Conservation (phyloP, 163 green algal species). For the Picocystis sp. region DNA sequence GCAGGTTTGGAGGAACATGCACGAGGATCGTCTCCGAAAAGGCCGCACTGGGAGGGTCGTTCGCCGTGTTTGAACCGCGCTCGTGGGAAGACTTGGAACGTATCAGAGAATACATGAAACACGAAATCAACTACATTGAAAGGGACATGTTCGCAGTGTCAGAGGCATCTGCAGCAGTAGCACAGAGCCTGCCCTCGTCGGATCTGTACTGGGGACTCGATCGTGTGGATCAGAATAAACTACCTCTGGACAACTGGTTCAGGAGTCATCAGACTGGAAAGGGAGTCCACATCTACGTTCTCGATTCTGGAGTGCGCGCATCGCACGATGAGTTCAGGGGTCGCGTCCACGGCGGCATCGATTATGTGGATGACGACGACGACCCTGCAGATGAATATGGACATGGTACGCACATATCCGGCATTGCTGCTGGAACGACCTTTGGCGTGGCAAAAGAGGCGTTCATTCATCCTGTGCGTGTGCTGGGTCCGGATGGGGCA, state of each 20-base stretch:
- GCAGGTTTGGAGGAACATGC: too few relatives aligned
- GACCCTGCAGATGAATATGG: conserved; percentile 25
- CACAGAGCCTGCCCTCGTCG: too few relatives aligned
- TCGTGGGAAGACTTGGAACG: too few relatives aligned
- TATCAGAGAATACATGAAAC: too few relatives aligned
- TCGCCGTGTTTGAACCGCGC: too few relatives aligned
- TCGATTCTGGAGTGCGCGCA: neutral
- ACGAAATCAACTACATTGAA: too few relatives aligned
- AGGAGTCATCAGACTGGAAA: conserved; percentile 17
- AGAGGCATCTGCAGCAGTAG: too few relatives aligned
- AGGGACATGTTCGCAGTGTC: too few relatives aligned
- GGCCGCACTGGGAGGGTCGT: too few relatives aligned
- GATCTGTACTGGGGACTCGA: conserved; percentile 29
- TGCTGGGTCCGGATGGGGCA: neutral
- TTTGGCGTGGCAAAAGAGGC: conserved; percentile 27
- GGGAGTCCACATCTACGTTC: conserved; percentile 5
- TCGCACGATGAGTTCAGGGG: conserved; percentile 2
- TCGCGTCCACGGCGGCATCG: conserved; percentile 5
- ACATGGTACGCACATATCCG: conserved; percentile 26
- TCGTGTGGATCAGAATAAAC: conserved; percentile 32
- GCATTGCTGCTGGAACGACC: conserved; percentile 17
- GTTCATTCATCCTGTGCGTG: conserved; percentile 13
- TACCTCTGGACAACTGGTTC: conserved; percentile 31
- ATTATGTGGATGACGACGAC: conserved; percentile 15
- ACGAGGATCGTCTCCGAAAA: too few relatives aligned